Percentiles rank a stretch among this genome's conserved stretches.
Evolutionary conservation across 257 asterid species (phyloP).

Genomic region (Asclepias syriaca): DNA sequence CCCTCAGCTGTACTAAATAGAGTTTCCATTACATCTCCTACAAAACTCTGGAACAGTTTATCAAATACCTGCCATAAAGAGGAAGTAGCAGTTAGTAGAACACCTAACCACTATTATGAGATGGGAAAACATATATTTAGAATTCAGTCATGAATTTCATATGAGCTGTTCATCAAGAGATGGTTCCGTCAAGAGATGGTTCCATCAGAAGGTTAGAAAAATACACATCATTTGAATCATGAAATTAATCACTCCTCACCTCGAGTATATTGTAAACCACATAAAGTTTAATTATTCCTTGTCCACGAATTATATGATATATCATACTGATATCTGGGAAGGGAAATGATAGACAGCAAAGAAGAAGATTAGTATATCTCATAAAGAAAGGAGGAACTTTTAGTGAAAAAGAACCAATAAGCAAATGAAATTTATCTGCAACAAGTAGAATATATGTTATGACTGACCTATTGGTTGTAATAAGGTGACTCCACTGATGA

Average conservation of each 20-base stretch:
- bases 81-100: constrained; percentile 9
- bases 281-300: constrained; percentile 86
- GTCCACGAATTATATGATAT: constrained; percentile 99
- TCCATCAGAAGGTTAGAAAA: background rate
- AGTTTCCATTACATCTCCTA: constrained; percentile 92
- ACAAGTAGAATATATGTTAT: background rate
- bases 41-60: constrained; percentile 90
- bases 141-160: background rate
- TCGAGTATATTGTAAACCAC: constrained; percentile 97
- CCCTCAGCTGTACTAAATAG: constrained; percentile 85
- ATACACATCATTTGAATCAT: background rate
- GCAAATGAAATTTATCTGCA: constrained; percentile 7
- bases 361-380: constrained; percentile 5
- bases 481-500: constrained; percentile 67
- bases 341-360: constrained; percentile 18
- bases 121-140: constrained; percentile 2
- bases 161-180: background rate
- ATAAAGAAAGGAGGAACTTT: constrained; percentile 6
- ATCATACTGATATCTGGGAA: constrained; percentile 87
- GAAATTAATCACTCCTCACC: constrained; percentile 38
- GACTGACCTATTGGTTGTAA: constrained; percentile 86
- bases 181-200: background rate
- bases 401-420: constrained; percentile 7
- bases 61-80: constrained; percentile 77
- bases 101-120: background rate